phyloP scores from a whole-genome alignment of 2,329 filamentous ascomycete genomes.

The Reticulascus tulasneorum region DNA sequence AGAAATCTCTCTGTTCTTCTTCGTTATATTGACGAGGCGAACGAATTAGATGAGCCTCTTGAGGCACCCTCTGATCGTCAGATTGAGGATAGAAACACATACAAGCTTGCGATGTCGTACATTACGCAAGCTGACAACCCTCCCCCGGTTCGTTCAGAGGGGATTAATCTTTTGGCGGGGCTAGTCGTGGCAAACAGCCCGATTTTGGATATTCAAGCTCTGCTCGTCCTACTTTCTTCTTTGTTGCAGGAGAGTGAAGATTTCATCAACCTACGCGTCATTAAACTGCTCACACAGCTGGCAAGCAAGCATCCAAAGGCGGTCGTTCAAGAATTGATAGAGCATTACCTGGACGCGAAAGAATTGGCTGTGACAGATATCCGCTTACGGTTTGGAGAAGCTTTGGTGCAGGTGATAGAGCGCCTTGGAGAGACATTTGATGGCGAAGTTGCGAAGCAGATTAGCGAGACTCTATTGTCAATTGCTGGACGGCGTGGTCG shows the following conservation, averaged over 20 bases:
- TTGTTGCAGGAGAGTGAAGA: constrained; percentile 65
- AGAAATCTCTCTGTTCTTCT: constrained; percentile 53
- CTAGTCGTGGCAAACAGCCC: constrained; percentile 54
- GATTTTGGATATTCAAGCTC: constrained; percentile 62
- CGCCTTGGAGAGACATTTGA: constrained; percentile 53
- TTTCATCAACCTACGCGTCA: constrained; percentile 66
- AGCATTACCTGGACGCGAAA: constrained; percentile 62
- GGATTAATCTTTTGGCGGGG: constrained; percentile 54
- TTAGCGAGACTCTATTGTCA: constrained; percentile 57
- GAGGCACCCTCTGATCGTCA: constrained; percentile 41
- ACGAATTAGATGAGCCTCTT: constrained; percentile 34
- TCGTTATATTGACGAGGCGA: constrained; percentile 50
- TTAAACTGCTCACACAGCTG: constrained; percentile 61
- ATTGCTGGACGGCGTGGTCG: constrained; percentile 61
- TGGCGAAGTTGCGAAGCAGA: constrained; percentile 46
- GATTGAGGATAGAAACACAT: constrained; percentile 58
- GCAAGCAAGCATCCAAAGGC: constrained; percentile 59
- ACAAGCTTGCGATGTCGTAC: constrained; percentile 60
- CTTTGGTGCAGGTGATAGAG: constrained; percentile 61
- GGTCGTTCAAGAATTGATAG: constrained; percentile 58
- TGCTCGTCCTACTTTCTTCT: constrained; percentile 59
- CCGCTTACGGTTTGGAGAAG: constrained; percentile 66
- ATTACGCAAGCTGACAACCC: constrained; percentile 59
- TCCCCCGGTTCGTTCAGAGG: constrained; percentile 63
- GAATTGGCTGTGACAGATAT: constrained; percentile 59